A percentile compares a stretch with the other conserved stretches of the same genome.
Conservation (phyloP, 805 yeast species). For the Myxozyma lipomycoides region DNA sequence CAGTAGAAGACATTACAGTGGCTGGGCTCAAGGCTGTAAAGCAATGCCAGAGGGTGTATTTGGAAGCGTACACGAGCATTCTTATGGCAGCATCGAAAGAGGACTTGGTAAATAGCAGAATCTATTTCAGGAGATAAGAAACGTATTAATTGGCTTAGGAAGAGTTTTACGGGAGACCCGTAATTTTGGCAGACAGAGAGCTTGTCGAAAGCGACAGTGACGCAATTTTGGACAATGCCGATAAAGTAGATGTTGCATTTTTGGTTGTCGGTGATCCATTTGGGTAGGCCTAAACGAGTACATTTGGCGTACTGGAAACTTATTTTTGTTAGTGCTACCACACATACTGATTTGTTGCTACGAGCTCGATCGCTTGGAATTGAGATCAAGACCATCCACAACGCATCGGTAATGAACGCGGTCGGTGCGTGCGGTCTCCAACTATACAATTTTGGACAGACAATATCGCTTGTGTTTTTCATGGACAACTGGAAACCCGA, state of each 20-base stretch:
- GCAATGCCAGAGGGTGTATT: constrained; percentile 81
- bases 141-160: constrained; percentile 42
- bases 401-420: constrained; percentile 97
- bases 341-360: constrained; percentile 89
- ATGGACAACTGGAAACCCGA: constrained; percentile 96
- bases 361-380: constrained; percentile 85
- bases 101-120: constrained; percentile 40
- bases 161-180: constrained; percentile 76
- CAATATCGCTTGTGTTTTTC: constrained; percentile 93
- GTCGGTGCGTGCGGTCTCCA: constrained; percentile 98
- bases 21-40: constrained; percentile 85
- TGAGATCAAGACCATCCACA: constrained; percentile 77
- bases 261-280: constrained; percentile 96
- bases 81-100: constrained; percentile 84
- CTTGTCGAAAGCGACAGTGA: constrained; percentile 89
- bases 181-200: constrained; percentile 89
- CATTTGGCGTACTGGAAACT: not conserved
- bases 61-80: constrained; percentile 93
- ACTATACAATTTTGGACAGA: constrained; percentile 91
- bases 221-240: constrained; percentile 70
- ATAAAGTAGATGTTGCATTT: constrained; percentile 81
- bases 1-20: constrained; percentile 86
- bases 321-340: constrained; percentile 57
- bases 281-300: constrained; percentile 45
- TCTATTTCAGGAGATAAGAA: not conserved